Evolutionary conservation across 176 grass and related monocot species (phyloP), one percentile per base, ranked within the genome.

Genomic region (Triticum urartu): DNA sequence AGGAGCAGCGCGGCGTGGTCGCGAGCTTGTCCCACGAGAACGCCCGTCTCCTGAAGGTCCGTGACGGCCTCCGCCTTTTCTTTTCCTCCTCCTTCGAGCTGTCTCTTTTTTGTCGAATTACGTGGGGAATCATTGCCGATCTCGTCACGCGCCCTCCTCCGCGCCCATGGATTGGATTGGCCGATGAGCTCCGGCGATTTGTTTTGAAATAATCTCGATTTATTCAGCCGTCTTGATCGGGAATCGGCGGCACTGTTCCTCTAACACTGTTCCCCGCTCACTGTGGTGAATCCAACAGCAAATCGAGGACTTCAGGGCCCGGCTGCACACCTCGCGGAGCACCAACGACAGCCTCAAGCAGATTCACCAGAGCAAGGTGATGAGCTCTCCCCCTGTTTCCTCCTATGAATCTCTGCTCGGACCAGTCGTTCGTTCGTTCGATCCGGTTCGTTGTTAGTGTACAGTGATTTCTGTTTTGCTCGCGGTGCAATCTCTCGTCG

Each of bases 321-420:
- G 85, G 89, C 71, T 91, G 70, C 47, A 77, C 86, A 86, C 38
- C 63, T 82, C 64, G 83, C 75, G 62, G 45, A 82, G 25, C 78
- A 62, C 79, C 1, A 50, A 78, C 79, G 71, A 90, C 69, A 78
- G 72, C n/a, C 21, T 90, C 83, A 64, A 8, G 72, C 79, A 72
- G 64, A 43, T 86, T 72, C 82, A 83, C 1, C 82, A 83, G 20
- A 15, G 32, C 79, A 82, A 54, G 88, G 84, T 90, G 43, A 45
- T 25, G 8, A n/a, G 12, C 9, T 52, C 13, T 7, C 6, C 35
- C 35, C 35, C 35, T 36, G 35, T 36, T 36, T 36, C 35, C 35
- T 36, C 35, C 48, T 21, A 48, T 42, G 8, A 81, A 33, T 67
- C 24, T 20, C 26, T n/a, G 26, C 26, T 32, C 64, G 38, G 25